Conservation (phyloP, 2,329 filamentous ascomycete species). For the Trichophaea hybrida region DNA sequence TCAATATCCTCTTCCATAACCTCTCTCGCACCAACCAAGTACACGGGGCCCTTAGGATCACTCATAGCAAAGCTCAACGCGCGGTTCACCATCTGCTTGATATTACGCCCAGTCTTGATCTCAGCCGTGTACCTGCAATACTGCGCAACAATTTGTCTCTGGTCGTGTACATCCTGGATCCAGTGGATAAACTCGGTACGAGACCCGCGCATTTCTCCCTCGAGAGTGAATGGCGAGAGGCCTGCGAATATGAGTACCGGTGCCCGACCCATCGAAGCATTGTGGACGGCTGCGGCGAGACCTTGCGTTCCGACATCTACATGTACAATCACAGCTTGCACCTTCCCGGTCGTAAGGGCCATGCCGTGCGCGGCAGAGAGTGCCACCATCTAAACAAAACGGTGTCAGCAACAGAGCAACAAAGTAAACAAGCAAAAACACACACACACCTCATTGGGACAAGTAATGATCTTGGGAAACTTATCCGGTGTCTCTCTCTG, state of each 20-base stretch:
- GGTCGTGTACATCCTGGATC: conserved; percentile 72
- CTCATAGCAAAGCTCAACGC: conserved; percentile 68
- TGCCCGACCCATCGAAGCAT: conserved; percentile 58
- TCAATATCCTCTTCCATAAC: conserved; percentile 74
- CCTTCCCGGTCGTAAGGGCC: conserved; percentile 54
- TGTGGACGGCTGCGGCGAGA: conserved; percentile 63
- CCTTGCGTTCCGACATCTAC: conserved; percentile 73
- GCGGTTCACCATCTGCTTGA: conserved; percentile 80
- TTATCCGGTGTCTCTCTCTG: conserved; percentile 47
- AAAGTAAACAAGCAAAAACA: no score
- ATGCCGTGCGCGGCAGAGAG: conserved; percentile 76
- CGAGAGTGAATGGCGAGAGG: conserved; percentile 59
- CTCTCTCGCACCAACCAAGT: conserved; percentile 63
- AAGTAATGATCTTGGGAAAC: conserved; percentile 63
- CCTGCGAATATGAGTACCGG: conserved; percentile 68
- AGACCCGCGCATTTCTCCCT: conserved; percentile 63
- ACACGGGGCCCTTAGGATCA: conserved; percentile 65
- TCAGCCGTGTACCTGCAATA: conserved; percentile 76
- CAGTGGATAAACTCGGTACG: conserved; percentile 76
- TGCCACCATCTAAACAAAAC: conserved; percentile 53
- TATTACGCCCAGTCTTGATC: conserved; percentile 68
- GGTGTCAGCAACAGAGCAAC: no score
- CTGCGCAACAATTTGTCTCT: conserved; percentile 65
- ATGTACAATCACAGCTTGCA: conserved; percentile 65
- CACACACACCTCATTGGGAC: conserved; percentile 54